Evolutionary conservation across 257 asterid genomes (phyloP), one percentile per base, ranked within the genome.

Genomic region (Capsicum baccatum): DNA sequence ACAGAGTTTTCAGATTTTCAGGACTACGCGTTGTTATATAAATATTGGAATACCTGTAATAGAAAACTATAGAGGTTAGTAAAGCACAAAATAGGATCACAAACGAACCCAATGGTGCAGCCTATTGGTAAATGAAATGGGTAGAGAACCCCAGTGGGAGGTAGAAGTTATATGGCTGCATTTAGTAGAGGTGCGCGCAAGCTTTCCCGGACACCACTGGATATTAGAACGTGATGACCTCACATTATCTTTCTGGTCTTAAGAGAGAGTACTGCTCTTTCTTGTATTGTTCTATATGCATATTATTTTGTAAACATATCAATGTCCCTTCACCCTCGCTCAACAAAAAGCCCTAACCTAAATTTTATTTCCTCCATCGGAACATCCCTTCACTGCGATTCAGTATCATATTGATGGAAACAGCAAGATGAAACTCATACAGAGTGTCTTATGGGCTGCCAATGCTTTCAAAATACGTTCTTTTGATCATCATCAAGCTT

Each of bases 21-120:
- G 99, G 97, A 85, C 96, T 90, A 56, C 98, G 99, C 85, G 98
- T 98, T 71, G 99, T 96, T 63, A 96, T 95, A 85, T 87, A 92
- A 66, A 94, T 92, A 86, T 96, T 94, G 44, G 97, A 96, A 86
- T 94, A 96, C 89, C 98, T 95, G 47, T 9, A 82, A 60, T 63
- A 12, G 13, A 11, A n/a, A 60, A 60, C 12, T n/a, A n/a, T 60
- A n/a, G 67, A 60, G 9, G 67, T 60, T 60, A 60, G 67, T n/a
- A 60, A 59, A 60, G 67, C 35, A 60, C 67, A 60, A 60, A 60
- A 35, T n/a, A 60, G 35, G 67, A 60, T 60, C 35, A 60, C 35
- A n/a, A 26, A 48, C 48, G 76, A 54, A 12, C n/a, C 35, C 35
- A 60, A 60, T 5, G 67, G 35, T 60, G 67, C n/a, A 59, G 35